phyloP scores from a whole-genome alignment of 2,329 filamentous ascomycete species.

The Lachnellula hyalina region DNA sequence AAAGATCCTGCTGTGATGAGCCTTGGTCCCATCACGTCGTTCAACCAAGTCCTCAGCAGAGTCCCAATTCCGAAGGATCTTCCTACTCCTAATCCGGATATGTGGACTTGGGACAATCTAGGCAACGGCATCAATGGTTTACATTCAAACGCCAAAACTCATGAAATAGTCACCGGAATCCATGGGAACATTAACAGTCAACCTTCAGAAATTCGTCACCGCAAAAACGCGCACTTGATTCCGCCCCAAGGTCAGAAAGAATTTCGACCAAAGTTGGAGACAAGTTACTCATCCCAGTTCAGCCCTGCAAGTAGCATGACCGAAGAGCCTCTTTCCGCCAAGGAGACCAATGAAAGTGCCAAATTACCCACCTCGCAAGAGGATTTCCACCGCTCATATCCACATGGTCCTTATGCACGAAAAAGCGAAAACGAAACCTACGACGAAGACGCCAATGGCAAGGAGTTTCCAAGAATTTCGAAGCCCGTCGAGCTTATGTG shows the following conservation, averaged over 20 bases:
- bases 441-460: constrained; percentile 25
- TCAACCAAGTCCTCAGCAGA: constrained; percentile 15
- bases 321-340: constrained; percentile 5
- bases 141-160: background rate
- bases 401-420: constrained; percentile 18
- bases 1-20: constrained; percentile 17
- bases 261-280: constrained; percentile 6
- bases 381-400: constrained; percentile 14
- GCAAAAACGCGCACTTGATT: constrained; percentile 6
- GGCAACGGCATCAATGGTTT: constrained; percentile 1
- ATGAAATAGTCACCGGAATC: constrained; percentile 1
- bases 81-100: constrained; percentile 19
- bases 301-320: constrained; percentile 15
- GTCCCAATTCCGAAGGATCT: constrained; percentile 14
- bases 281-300: constrained; percentile 12
- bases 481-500: constrained; percentile 53
- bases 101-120: constrained; percentile 3
- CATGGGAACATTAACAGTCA: constrained; percentile 9
- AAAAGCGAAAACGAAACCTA: constrained; percentile 27
- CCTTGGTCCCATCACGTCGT: constrained; percentile 19
- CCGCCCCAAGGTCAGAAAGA: constrained; percentile 1
- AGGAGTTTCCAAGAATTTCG: constrained; percentile 48
- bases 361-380: background rate
- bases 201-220: constrained; percentile 12
- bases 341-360: background rate